Evolutionary conservation across 1,284 basidiomycete species (phyloP).

Genomic region (Golubevia pallescens): DNA sequence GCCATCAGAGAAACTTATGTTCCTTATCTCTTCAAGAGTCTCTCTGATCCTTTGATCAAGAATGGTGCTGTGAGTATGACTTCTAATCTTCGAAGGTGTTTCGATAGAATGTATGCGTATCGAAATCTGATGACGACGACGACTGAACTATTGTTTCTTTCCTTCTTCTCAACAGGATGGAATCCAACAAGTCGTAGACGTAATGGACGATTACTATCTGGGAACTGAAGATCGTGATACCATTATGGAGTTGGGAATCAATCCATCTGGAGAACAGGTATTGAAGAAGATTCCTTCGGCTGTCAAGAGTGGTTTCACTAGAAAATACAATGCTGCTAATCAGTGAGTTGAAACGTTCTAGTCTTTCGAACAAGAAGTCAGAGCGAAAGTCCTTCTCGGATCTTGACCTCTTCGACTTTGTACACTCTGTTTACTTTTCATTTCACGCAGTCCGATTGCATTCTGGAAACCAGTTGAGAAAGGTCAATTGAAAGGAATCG

Average conservation of each 20-base stretch:
- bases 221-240: slow-evolving; percentile 50
- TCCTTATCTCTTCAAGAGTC: slow-evolving; percentile 29
- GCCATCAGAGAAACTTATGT: slow-evolving; percentile 54
- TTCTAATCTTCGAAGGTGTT: too few species aligned
- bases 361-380: slow-evolving; percentile 41
- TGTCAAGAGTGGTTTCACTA: slow-evolving; percentile 84
- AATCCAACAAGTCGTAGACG: slow-evolving; percentile 35
- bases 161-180: slow-evolving; percentile 10
- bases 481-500: slow-evolving; percentile 13
- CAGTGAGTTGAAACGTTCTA: slow-evolving; percentile 35
- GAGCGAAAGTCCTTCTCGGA: not conserved
- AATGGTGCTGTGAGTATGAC: slow-evolving; percentile 10
- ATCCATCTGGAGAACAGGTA: slow-evolving; percentile 68
- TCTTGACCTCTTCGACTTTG: not conserved
- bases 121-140: too few species aligned
- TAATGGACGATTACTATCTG: slow-evolving; percentile 60
- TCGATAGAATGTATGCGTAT: too few species aligned
- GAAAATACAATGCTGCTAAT: slow-evolving; percentile 69
- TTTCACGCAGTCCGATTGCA: slow-evolving; percentile 30
- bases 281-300: slow-evolving; percentile 82
- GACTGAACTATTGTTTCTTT: too few species aligned
- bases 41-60: slow-evolving; percentile 39
- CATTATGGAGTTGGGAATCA: slow-evolving; percentile 53
- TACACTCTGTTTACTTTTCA: not conserved
- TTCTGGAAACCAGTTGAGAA: slow-evolving; percentile 34